phyloP scores from a whole-genome alignment of 1,284 basidiomycete genomes.

The Fomitopsis pinicola region DNA sequence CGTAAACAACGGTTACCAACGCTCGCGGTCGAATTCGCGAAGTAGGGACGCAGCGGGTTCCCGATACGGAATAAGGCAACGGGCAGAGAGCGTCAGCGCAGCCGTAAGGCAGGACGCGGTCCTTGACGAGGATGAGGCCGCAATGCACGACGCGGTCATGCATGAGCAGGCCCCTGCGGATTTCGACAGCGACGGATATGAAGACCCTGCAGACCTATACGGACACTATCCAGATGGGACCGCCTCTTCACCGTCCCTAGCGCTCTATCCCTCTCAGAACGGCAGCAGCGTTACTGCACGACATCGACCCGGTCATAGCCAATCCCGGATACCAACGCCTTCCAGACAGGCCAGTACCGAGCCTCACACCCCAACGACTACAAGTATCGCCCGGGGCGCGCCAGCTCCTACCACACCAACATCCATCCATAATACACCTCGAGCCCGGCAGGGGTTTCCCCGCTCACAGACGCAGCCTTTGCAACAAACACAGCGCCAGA shows the following conservation, averaged over 20 bases:
- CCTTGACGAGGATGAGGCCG: slow-evolving; percentile 53
- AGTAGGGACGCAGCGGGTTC: slow-evolving; percentile 15
- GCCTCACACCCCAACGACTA: slow-evolving; percentile 14
- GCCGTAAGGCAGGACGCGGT: slow-evolving; percentile 56
- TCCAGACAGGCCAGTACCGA: slow-evolving; percentile 5
- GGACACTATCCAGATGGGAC: slow-evolving; percentile 20
- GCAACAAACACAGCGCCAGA: slow-evolving; percentile 16
- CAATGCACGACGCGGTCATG: slow-evolving; percentile 47
- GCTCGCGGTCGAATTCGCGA: slow-evolving; percentile 26
- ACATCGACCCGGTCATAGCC: slow-evolving; percentile 8
- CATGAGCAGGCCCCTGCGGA: slow-evolving; percentile 71
- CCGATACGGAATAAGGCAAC: slow-evolving; percentile 19
- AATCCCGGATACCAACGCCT: slow-evolving; percentile 18
- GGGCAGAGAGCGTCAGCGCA: slow-evolving; percentile 54
- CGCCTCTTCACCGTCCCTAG: slow-evolving; percentile 18
- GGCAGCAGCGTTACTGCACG: slow-evolving; percentile 6
- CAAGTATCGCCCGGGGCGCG: slow-evolving; percentile 12
- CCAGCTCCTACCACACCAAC: slow-evolving; percentile 10
- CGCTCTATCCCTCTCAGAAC: slow-evolving; percentile 16
- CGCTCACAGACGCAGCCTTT: slow-evolving; percentile 19
- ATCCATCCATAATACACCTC: slow-evolving; percentile 8
- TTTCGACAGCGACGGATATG: slow-evolving; percentile 35
- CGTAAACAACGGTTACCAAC: slow-evolving; percentile 13
- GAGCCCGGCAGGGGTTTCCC: slow-evolving; percentile 8
- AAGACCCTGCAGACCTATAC: slow-evolving; percentile 24